Evolutionary conservation across 257 asterid genomes (phyloP).

Genomic region (Primulina tabacum): DNA sequence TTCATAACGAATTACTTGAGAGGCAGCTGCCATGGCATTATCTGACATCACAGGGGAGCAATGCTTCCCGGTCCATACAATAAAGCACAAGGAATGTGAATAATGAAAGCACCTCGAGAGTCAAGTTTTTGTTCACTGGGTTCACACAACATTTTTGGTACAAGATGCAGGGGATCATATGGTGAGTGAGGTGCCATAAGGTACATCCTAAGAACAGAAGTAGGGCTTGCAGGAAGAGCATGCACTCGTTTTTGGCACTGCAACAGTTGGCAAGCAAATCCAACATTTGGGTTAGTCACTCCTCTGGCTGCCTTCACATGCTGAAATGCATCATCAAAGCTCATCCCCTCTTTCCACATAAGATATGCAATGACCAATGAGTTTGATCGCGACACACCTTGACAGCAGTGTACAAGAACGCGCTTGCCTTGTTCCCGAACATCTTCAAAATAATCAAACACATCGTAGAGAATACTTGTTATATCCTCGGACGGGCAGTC

Average conservation of each 20-base stretch:
- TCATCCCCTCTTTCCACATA: slow-evolving; percentile 84
- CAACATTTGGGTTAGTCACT: slow-evolving; percentile 86
- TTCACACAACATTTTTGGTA: slow-evolving; percentile 45
- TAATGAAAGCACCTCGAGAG: slow-evolving; percentile 86
- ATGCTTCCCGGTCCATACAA: slow-evolving; percentile 75
- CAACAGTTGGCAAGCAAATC: slow-evolving; percentile 78
- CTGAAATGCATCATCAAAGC: slow-evolving; percentile 87
- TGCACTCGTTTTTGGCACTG: slow-evolving; percentile 77
- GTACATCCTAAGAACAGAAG: slow-evolving; percentile 69
- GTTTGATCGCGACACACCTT: slow-evolving; percentile 90
- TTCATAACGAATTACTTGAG: slow-evolving; percentile 77
- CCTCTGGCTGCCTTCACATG: slow-evolving; percentile 81
- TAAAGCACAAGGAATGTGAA: slow-evolving; percentile 71
- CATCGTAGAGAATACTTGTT: slow-evolving; percentile 81
- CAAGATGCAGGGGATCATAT: slow-evolving; percentile 81
- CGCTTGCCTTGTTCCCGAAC: slow-evolving; percentile 80
- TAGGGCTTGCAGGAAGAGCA: slow-evolving; percentile 85
- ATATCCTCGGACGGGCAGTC: slow-evolving; percentile 94
- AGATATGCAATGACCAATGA: slow-evolving; percentile 93
- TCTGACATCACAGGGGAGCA: slow-evolving; percentile 64
- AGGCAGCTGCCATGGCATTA: slow-evolving; percentile 67
- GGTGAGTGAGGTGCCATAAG: slow-evolving; percentile 92
- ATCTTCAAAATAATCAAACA: slow-evolving; percentile 90
- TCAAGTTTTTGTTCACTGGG: slow-evolving; percentile 53
- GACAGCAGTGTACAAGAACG: slow-evolving; percentile 88